Percentiles rank a stretch among this genome's conserved stretches.
These are phyloP conservation scores for Vickermania spadyakhi DNA, from an alignment of 208 protist genomes.

Conservation along the genomic window DNA sequence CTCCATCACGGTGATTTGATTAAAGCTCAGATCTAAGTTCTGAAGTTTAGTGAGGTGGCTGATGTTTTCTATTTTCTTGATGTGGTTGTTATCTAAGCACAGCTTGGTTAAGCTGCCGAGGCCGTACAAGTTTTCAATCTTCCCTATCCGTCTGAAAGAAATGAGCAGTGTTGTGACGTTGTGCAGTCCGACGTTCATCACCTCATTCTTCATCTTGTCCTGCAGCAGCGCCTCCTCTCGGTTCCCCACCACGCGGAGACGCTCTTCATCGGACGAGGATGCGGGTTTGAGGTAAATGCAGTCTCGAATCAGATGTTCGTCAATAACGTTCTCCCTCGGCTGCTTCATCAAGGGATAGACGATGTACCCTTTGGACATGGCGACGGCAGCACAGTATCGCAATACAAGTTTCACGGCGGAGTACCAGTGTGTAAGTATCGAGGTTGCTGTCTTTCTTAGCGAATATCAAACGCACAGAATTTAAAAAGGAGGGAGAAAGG, in stretches of 20 bases:
- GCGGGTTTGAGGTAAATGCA: slow-evolving; percentile 56
- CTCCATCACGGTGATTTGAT: slow-evolving; percentile 89
- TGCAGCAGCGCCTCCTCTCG: slow-evolving; percentile 45
- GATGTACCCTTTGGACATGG: slow-evolving; percentile 67
- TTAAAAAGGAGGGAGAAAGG: no score
- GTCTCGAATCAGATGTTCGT: slow-evolving; percentile 70
- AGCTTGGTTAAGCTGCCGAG: slow-evolving; percentile 86
- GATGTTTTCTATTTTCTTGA: slow-evolving; percentile 88
- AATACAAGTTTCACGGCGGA: slow-evolving; percentile 2
- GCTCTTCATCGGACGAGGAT: slow-evolving; percentile 63
- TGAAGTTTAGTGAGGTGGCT: slow-evolving; percentile 69
- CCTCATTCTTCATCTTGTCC: slow-evolving; percentile 35
- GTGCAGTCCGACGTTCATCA: slow-evolving; percentile 41
- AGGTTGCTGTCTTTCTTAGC: no score
- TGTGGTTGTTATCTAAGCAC: slow-evolving; percentile 94
- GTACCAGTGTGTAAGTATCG: no score
- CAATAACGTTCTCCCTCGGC: slow-evolving; percentile 60
- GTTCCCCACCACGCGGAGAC: slow-evolving; percentile 59
- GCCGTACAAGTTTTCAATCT: slow-evolving; percentile 87
- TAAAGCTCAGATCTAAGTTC: slow-evolving; percentile 92
- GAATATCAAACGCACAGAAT: no score
- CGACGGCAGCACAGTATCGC: not conserved
- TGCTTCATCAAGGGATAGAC: slow-evolving; percentile 59
- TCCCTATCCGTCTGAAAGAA: slow-evolving; percentile 54
- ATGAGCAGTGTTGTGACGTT: slow-evolving; percentile 57